A percentile compares a stretch with the other conserved stretches of the same genome.
These are phyloP conservation scores for Trichaptum fuscoviolaceum DNA, from an alignment of 768 basidiomycete species.

Conservation along the genomic window DNA sequence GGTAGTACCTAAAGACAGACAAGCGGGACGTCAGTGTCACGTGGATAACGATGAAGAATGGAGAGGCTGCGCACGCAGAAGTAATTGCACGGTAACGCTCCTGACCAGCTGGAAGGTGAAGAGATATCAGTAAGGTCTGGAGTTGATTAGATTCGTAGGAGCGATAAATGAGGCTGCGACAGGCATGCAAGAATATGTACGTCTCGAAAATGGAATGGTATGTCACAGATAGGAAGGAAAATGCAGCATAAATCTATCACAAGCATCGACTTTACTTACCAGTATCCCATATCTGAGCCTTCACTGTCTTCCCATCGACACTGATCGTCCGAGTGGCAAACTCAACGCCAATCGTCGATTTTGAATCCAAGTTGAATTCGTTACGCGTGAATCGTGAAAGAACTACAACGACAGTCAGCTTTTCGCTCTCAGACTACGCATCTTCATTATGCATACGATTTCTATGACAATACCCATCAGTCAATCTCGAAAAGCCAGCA, in stretches of 20 bases:
- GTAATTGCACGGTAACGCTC: slow-evolving; percentile 48
- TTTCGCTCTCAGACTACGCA: not conserved
- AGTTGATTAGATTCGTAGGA: not conserved
- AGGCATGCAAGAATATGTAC: not conserved
- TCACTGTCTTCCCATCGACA: slow-evolving; percentile 49
- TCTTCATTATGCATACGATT: slow-evolving; percentile 3
- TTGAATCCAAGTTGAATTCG: slow-evolving; percentile 51
- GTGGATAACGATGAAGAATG: slow-evolving; percentile 1
- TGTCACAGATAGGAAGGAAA: not conserved
- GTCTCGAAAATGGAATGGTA: not conserved
- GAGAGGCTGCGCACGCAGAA: slow-evolving; percentile 30
- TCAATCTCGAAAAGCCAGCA: not conserved
- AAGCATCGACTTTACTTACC: slow-evolving; percentile 24
- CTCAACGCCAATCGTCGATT: slow-evolving; percentile 51
- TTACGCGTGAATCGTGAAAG: slow-evolving; percentile 51
- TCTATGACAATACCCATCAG: not conserved
- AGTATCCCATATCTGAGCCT: slow-evolving; percentile 54
- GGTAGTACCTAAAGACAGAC: slow-evolving; percentile 35
- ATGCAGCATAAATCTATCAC: not conserved
- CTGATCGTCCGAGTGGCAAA: slow-evolving; percentile 47
- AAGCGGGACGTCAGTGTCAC: slow-evolving; percentile 3
- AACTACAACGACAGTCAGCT: slow-evolving; percentile 25
- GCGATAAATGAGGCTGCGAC: not conserved
- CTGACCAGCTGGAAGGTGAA: slow-evolving; percentile 33
- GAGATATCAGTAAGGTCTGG: not conserved